A percentile compares a stretch with the other conserved stretches of the same genome.
These are phyloP conservation scores for Talaromyces sp. DNA, from an alignment of 2,329 filamentous ascomycete species.

Conservation along the genomic window DNA sequence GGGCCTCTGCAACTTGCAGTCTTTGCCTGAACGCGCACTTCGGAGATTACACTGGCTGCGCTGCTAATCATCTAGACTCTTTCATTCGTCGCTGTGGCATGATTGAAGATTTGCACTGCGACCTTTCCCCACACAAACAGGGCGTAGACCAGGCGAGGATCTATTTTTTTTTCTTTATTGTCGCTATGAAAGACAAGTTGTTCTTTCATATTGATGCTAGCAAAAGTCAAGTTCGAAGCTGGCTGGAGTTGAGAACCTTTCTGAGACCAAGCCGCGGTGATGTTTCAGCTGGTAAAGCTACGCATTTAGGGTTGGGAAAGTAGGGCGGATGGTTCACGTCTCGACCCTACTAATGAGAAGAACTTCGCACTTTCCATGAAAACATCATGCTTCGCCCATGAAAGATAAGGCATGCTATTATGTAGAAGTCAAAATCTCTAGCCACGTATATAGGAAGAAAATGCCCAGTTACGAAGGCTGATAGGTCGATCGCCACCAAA, in stretches of 20 bases:
- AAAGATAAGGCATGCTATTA: background rate
- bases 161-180: background rate
- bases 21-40: slow-evolving; percentile 1
- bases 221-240: background rate
- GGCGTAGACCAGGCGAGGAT: background rate
- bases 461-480: background rate
- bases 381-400: too few species aligned
- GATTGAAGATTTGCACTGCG: background rate
- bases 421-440: background rate
- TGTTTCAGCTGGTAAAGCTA: background rate
- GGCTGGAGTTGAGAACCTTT: background rate
- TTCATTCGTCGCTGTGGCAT: background rate
- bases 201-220: background rate
- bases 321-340: background rate
- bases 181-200: background rate
- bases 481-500: slow-evolving; percentile 70
- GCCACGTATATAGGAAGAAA: background rate
- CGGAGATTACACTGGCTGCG: background rate
- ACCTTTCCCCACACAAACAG: background rate
- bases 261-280: background rate
- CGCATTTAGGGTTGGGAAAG: background rate
- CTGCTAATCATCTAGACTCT: background rate
- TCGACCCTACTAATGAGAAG: background rate
- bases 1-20: background rate
- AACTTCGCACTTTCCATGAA: background rate